phyloP scores from a whole-genome alignment of 2,329 filamentous ascomycete species.

The Zasmidium angulare region DNA sequence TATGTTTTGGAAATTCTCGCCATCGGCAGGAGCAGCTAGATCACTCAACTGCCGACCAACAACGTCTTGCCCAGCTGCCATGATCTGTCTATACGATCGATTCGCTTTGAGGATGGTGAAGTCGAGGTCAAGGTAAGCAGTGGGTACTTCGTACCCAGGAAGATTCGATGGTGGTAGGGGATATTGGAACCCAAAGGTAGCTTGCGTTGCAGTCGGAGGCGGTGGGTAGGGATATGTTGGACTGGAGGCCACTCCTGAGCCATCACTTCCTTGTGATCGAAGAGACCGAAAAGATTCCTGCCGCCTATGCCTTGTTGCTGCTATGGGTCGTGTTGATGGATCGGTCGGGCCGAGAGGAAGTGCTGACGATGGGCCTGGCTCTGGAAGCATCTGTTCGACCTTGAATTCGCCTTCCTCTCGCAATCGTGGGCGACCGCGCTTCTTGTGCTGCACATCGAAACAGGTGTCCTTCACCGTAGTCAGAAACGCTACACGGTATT shows the following conservation, averaged over 20 bases:
- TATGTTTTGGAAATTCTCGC: slow-evolving; percentile 45
- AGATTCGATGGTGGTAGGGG: slow-evolving; percentile 4
- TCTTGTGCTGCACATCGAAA: slow-evolving; percentile 83
- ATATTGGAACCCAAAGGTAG: slow-evolving; percentile 17
- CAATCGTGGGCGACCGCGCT: slow-evolving; percentile 73
- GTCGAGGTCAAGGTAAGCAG: slow-evolving; percentile 50
- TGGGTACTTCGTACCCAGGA: slow-evolving; percentile 29
- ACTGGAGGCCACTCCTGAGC: slow-evolving; percentile 18
- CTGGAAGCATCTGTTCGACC: slow-evolving; percentile 21
- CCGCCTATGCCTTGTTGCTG: slow-evolving; percentile 28
- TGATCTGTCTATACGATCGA: slow-evolving; percentile 44
- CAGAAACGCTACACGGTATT: neutral
- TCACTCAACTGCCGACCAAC: slow-evolving; percentile 43
- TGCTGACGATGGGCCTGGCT: slow-evolving; percentile 10
- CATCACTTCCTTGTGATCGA: slow-evolving; percentile 32
- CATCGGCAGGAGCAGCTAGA: slow-evolving; percentile 43
- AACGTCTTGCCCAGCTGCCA: slow-evolving; percentile 40
- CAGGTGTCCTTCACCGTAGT: slow-evolving; percentile 64
- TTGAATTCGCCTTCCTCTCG: slow-evolving; percentile 59
- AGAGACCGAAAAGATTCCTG: slow-evolving; percentile 36
- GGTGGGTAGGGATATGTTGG: slow-evolving; percentile 20
- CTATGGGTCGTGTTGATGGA: slow-evolving; percentile 22
- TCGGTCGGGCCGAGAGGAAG: slow-evolving; percentile 25
- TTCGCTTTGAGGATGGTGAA: slow-evolving; percentile 49
- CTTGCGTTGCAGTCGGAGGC: slow-evolving; percentile 16